Conservation (phyloP, 2,329 filamentous ascomycete genomes). For the Thielaviopsis punctulata region DNA sequence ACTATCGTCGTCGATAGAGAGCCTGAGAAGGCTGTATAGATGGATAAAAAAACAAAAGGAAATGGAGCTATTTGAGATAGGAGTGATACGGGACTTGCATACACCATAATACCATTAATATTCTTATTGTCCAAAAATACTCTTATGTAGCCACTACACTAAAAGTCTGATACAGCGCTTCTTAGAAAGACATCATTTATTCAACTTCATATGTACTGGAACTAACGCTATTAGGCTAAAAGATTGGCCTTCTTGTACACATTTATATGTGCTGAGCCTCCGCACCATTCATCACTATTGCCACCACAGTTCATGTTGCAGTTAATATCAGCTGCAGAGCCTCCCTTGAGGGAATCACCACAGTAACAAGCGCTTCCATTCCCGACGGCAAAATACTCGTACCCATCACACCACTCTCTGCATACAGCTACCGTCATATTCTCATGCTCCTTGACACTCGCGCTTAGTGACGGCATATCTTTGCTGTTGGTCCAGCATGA, state of each 20-base stretch:
- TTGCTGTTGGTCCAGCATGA: conserved; percentile 6
- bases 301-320: conserved; percentile 6
- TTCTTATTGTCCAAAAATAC: not conserved
- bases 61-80: not conserved
- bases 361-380: conserved; percentile 3
- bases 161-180: too few species aligned
- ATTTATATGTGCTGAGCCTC: not conserved
- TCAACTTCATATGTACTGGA: too few species aligned
- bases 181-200: too few species aligned
- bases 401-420: not conserved
- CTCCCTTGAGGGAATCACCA: conserved; percentile 2
- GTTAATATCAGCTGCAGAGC: not conserved
- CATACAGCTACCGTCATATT: conserved; percentile 5
- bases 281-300: conserved; percentile 2
- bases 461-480: not conserved
- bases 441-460: not conserved
- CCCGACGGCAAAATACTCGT: conserved; percentile 7
- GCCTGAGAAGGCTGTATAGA: not conserved
- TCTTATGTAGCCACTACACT: too few species aligned
- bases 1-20: not conserved
- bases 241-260: conserved; percentile 10
- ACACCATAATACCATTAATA: not conserved
- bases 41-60: not conserved
- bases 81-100: not conserved
- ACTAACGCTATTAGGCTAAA: conserved; percentile 2